Conservation (phyloP, 495 filamentous ascomycete species). For the Penicillium bovifimosum region DNA sequence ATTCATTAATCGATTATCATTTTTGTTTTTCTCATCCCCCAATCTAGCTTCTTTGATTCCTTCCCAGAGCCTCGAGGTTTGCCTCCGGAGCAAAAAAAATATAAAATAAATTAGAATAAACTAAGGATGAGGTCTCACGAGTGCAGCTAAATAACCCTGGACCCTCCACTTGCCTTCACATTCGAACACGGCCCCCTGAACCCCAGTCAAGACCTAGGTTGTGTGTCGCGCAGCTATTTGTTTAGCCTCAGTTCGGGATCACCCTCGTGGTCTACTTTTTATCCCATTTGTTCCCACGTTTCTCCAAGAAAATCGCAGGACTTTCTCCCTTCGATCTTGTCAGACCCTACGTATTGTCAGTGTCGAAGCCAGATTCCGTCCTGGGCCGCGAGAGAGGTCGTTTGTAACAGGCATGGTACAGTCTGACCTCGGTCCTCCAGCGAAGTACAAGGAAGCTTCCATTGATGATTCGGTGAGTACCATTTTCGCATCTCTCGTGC, state of each 20-base stretch:
- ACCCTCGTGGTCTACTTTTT: conserved; percentile 1
- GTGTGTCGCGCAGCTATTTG: conserved; percentile 18
- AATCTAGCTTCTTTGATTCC: not conserved
- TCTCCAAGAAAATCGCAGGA: conserved; percentile 4
- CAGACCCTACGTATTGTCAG: not conserved
- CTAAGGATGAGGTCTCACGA: conserved; percentile 29
- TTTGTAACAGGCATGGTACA: conserved; percentile 46
- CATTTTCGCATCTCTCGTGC: conserved; percentile 4
- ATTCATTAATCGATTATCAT: conserved; percentile 10
- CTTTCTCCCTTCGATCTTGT: conserved; percentile 11
- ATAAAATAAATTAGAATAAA: conserved; percentile 7
- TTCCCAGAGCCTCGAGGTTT: not conserved
- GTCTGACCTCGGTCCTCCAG: conserved; percentile 38
- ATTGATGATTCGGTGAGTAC: conserved; percentile 41
- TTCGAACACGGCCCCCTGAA: conserved; percentile 28
- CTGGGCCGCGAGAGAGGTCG: conserved; percentile 22
- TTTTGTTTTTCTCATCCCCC: conserved; percentile 8
- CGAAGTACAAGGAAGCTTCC: conserved; percentile 42
- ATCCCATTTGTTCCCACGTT: conserved; percentile 2
- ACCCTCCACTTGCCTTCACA: conserved; percentile 37
- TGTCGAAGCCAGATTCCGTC: conserved; percentile 9
- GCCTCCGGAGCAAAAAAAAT: conserved; percentile 1
- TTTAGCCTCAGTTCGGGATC: conserved; percentile 20
- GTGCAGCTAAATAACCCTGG: conserved; percentile 47
- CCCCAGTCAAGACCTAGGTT: conserved; percentile 22